phyloP scores from a whole-genome alignment of 352 stramenopile species.

The Globisporangium sylvaticum region DNA sequence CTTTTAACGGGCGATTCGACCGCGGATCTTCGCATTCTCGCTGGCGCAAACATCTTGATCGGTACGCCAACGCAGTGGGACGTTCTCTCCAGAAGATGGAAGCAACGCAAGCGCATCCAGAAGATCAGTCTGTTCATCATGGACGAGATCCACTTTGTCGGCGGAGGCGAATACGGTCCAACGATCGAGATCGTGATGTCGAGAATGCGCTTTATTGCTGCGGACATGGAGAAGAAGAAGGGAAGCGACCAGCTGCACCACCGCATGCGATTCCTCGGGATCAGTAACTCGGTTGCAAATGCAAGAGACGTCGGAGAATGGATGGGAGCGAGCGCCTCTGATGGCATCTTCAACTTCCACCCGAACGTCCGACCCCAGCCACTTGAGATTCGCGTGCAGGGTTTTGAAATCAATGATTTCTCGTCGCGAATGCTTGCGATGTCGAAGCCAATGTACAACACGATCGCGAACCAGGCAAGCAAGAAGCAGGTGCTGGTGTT shows the following conservation, averaged over 20 bases:
- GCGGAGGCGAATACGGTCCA: constrained; percentile 79
- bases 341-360: constrained; percentile 92
- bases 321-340: constrained; percentile 92
- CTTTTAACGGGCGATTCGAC: constrained; percentile 93
- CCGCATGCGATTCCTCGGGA: constrained; percentile 91
- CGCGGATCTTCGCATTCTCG: constrained; percentile 91
- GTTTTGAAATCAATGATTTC: constrained; percentile 98
- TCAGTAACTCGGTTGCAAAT: constrained; percentile 97
- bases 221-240: constrained; percentile 70
- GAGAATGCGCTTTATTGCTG: constrained; percentile 96
- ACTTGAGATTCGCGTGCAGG: constrained; percentile 96
- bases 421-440: constrained; percentile 96
- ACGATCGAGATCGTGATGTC: constrained; percentile 98
- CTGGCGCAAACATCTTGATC: constrained; percentile 91
- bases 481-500: constrained; percentile 95
- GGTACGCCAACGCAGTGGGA: constrained; percentile 95
- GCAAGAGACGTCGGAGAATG: constrained; percentile 97
- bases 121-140: constrained; percentile 93
- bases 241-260: constrained; percentile 18
- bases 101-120: constrained; percentile 95
- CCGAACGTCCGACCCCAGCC: constrained; percentile 94
- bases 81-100: constrained; percentile 94
- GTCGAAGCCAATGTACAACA: constrained; percentile 98
- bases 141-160: constrained; percentile 98
- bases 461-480: constrained; percentile 79